A percentile compares a stretch with the other conserved stretches of the same genome.
These are phyloP conservation scores for Berkeleyomyces rouxiae DNA, from an alignment of 2,329 filamentous ascomycete species.

Conservation along the genomic window DNA sequence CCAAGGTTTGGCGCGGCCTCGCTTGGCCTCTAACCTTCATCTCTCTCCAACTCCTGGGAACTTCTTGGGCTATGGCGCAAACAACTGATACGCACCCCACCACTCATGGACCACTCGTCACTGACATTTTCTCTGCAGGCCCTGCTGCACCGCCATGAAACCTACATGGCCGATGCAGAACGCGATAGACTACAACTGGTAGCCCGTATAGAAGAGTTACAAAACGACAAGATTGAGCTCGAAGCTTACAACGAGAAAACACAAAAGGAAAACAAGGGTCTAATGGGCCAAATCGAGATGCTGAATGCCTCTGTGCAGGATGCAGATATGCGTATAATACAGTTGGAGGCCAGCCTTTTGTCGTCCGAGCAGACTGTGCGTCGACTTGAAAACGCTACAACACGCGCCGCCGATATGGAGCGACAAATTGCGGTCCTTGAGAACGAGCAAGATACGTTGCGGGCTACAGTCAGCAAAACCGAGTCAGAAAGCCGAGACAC, in stretches of 20 bases:
- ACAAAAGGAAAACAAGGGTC: conserved; percentile 64
- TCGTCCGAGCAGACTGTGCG: conserved; percentile 64
- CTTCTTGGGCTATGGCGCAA: background rate
- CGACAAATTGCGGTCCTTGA: conserved; percentile 65
- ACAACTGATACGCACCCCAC: too few species aligned
- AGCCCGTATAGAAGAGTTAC: conserved; percentile 56
- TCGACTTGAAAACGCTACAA: conserved; percentile 54
- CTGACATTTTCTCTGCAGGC: conserved; percentile 71
- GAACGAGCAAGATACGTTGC: conserved; percentile 58
- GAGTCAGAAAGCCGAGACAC: conserved; percentile 64
- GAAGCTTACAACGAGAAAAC: conserved; percentile 62
- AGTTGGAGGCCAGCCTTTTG: conserved; percentile 58
- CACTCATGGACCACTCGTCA: conserved; percentile 25
- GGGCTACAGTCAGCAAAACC: conserved; percentile 47
- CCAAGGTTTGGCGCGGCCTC: background rate
- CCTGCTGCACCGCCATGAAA: conserved; percentile 78
- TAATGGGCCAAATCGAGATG: conserved; percentile 70
- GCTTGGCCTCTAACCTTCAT: background rate
- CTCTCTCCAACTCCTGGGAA: background rate
- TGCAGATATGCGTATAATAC: conserved; percentile 64
- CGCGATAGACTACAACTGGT: conserved; percentile 61
- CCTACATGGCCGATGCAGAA: conserved; percentile 85
- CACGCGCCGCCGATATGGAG: conserved; percentile 64
- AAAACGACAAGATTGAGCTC: conserved; percentile 54
- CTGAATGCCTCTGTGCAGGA: conserved; percentile 66